Evolutionary conservation across 2,329 filamentous ascomycete genomes (phyloP), one percentile per base, ranked within the genome.

Genomic region (Corniculantispora saksenae): DNA sequence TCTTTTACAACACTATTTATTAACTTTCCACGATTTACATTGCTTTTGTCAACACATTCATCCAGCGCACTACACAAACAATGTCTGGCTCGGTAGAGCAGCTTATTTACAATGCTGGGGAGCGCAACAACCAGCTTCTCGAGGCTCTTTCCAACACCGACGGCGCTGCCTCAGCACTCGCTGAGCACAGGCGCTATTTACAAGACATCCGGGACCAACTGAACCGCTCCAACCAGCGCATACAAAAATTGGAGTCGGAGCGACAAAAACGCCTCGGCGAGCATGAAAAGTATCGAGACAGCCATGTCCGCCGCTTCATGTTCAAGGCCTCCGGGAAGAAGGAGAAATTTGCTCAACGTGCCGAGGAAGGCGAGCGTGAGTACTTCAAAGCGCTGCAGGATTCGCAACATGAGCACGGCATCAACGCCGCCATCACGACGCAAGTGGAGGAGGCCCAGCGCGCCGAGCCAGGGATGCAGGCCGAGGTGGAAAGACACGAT

Each of bases 321-420:
- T 83, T 84, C 77, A 83, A 80, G 66, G 75, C 84, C 12, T 76
- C 80, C 5, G 81, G 84, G 32, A 81, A 81, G 67, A 78, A 78
- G 50, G 81, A 72, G 3, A 69, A 70, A 10, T 75, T 73, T 57
- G 74, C 77, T 19, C 78, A 78, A n/a, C 79, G 78, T 58, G 82
- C 83, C 17, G 78, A 79, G 57, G 84, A 82, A 67, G 84, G 86
- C 72, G 84, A 87, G 71, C 74, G 76, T 51, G 84, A 86, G 67
- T 87, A 86, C 71, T 78, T 84, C 29, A 80, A 84, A 54, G 84
- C 80, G 0, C 77, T 85, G 55, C 81, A 85, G 66, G 73, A 80
- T 35, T 77, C 83, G 65, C 78, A 82, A 27, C 76, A 80, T 27
- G 80, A 81, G 50, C 78, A 80, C 54, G 77, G 81, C 47, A 70